These are phyloP conservation scores for Mortierella sp. DNA, from an alignment of 371 early-diverging fungal species.

Conservation along the genomic window DNA sequence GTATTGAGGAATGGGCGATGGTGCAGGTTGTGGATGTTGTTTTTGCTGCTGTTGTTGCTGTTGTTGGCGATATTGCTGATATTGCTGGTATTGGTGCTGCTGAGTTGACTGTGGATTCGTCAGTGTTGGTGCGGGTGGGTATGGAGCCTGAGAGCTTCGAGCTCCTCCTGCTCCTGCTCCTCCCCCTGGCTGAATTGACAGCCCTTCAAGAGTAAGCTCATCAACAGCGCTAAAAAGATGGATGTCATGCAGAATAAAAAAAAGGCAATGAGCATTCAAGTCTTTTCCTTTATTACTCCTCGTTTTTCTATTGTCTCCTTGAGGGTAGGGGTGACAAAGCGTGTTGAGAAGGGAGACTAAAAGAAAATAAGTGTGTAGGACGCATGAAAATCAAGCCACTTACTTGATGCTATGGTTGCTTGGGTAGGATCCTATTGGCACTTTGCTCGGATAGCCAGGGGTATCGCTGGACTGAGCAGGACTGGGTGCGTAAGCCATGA, in stretches of 20 bases:
- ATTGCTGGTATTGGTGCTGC: constrained; percentile 8
- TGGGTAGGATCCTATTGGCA: not conserved
- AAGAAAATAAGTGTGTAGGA: not conserved
- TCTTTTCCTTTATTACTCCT: not conserved
- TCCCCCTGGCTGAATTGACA: constrained; percentile 11
- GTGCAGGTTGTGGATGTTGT: not conserved
- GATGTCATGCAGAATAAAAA: too few species aligned
- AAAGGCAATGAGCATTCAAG: not conserved
- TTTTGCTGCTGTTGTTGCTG: constrained; percentile 3
- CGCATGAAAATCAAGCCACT: not conserved
- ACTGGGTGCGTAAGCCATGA: not conserved
- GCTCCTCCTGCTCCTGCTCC: not conserved
- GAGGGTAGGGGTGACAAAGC: not conserved
- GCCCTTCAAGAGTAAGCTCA: constrained; percentile 18
- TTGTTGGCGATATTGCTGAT: not conserved
- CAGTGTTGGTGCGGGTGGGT: constrained; percentile 17
- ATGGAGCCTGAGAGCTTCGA: not conserved
- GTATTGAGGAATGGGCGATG: not conserved
- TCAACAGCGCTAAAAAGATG: constrained; percentile 4
- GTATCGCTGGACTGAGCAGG: not conserved
- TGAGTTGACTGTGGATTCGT: not conserved
- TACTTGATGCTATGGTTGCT: not conserved
- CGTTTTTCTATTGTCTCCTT: not conserved
- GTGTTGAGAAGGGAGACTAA: not conserved
- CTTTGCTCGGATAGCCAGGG: not conserved